These are phyloP conservation scores for Candida nemodendra DNA, from an alignment of 805 yeast genomes.

Conservation along the genomic window DNA sequence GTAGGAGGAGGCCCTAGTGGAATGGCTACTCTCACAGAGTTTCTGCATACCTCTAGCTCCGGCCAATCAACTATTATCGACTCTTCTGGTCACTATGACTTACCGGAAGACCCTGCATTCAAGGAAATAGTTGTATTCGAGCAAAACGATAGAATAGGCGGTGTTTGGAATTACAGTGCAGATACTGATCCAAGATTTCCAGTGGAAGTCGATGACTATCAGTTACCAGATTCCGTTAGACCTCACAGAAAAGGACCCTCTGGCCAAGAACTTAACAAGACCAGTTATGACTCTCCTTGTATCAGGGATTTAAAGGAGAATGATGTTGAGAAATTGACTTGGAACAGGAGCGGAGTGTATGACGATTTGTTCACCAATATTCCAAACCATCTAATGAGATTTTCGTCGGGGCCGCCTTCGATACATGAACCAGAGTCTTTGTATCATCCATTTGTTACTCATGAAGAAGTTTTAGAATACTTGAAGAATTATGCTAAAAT, in stretches of 20 bases:
- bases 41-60: conserved; percentile 27
- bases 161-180: conserved; percentile 36
- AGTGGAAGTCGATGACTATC: conserved; percentile 9
- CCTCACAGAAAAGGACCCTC: conserved; percentile 9
- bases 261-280: conserved; percentile 10
- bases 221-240: conserved; percentile 13
- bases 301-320: conserved; percentile 9
- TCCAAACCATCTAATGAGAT: conserved; percentile 38
- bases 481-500: conserved; percentile 23
- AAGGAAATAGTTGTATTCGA: conserved; percentile 39
- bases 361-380: conserved; percentile 40
- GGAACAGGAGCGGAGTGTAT: conserved; percentile 38
- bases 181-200: conserved; percentile 23
- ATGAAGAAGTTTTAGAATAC: conserved; percentile 18
- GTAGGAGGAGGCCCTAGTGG: conserved; percentile 36
- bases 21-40: conserved; percentile 29
- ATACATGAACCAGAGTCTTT: conserved; percentile 20
- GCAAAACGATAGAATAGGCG: conserved; percentile 38
- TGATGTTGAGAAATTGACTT: conserved; percentile 18
- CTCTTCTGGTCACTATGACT: conserved; percentile 1
- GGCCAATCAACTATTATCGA: conserved; percentile 26
- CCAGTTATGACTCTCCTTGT: conserved; percentile 15
- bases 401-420: conserved; percentile 30
- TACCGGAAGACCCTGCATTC: conserved; percentile 30
- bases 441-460: conserved; percentile 20